Conservation (phyloP, 805 yeast species). For the Yamadazyma olivae region DNA sequence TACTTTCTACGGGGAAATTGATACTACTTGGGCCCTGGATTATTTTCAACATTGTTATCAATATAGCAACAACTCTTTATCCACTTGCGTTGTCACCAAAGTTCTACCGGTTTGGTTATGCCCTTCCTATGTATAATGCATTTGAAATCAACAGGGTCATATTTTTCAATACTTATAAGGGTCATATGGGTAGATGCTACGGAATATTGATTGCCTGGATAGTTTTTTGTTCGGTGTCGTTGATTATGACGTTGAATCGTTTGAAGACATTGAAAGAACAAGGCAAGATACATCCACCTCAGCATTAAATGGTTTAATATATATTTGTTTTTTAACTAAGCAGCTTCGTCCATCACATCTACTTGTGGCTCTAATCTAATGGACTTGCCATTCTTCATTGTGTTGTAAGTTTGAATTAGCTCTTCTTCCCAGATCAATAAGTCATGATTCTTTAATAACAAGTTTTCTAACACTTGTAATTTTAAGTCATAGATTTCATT, state of each 20-base stretch:
- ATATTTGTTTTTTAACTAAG: no score
- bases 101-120: constrained; percentile 34
- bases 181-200: constrained; percentile 26
- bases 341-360: constrained; percentile 20
- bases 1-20: constrained; percentile 17
- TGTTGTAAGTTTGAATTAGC: constrained; percentile 14
- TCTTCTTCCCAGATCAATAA: constrained; percentile 21
- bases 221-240: constrained; percentile 16
- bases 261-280: constrained; percentile 5
- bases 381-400: constrained; percentile 23
- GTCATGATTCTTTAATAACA: constrained; percentile 15
- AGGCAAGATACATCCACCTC: no score
- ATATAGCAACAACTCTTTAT: constrained; percentile 30
- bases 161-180: constrained; percentile 33
- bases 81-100: constrained; percentile 30
- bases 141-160: constrained; percentile 31
- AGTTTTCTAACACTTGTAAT: constrained; percentile 19
- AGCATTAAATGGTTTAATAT: no score
- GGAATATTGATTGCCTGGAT: constrained; percentile 30
- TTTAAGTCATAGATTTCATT: constrained; percentile 24
- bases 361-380: constrained; percentile 16
- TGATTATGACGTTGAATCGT: constrained; percentile 9
- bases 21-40: constrained; percentile 26
- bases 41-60: constrained; percentile 25
- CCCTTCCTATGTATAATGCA: constrained; percentile 32